These are phyloP conservation scores for Dendrobium catenatum DNA, from an alignment of 106 monocot genomes.

Conservation along the genomic window DNA sequence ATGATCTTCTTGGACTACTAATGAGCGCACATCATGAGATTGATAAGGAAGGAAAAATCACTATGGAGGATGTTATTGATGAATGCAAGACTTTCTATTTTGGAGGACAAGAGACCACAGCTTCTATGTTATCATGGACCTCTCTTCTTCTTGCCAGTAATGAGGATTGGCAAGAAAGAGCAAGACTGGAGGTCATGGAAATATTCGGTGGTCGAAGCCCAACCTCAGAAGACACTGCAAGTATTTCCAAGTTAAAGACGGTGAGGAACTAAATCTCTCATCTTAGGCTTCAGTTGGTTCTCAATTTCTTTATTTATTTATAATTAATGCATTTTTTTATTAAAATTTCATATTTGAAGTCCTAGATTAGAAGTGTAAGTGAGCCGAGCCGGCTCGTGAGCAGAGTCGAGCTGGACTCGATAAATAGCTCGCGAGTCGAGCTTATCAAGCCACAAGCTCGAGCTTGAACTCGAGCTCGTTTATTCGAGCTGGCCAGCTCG, in stretches of 20 bases:
- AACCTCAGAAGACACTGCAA: conserved; percentile 13
- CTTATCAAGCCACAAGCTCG: too few species aligned
- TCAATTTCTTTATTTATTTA: too few species aligned
- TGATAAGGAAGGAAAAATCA: conserved; percentile 29
- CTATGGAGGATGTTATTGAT: conserved; percentile 49
- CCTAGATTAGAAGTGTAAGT: too few species aligned
- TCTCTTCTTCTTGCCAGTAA: conserved; percentile 45
- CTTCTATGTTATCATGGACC: conserved; percentile 54
- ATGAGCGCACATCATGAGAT: conserved; percentile 14
- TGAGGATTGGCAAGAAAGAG: conserved; percentile 48
- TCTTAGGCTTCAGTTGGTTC: too few species aligned
- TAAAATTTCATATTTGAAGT: too few species aligned
- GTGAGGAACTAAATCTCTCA: too few species aligned
- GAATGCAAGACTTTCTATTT: conserved; percentile 83
- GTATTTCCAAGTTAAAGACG: conserved; percentile 3
- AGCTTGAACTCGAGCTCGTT: too few species aligned
- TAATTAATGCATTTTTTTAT: too few species aligned
- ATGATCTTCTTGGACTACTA: conserved; percentile 12
- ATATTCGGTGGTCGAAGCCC: conserved; percentile 24
- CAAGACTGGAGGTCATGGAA: conserved; percentile 55
- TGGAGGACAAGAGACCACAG: conserved; percentile 62
- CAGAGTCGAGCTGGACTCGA: too few species aligned
- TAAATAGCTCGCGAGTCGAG: too few species aligned
- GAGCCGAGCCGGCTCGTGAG: too few species aligned
- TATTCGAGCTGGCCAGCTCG: too few species aligned